phyloP scores from a whole-genome alignment of 495 filamentous ascomycete genomes.

The Xylaria telfairii region DNA sequence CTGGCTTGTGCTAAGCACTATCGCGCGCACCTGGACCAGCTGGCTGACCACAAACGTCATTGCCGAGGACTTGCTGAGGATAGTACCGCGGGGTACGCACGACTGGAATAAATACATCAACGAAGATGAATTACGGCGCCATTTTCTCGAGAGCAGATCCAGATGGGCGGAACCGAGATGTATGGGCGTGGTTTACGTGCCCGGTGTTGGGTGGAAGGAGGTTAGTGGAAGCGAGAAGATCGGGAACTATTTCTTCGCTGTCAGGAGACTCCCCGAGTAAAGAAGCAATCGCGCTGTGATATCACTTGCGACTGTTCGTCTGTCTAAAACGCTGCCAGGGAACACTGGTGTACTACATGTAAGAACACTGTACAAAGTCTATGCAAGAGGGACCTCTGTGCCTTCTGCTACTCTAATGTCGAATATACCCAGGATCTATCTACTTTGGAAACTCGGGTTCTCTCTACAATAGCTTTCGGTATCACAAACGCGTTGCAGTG shows the following conservation, averaged over 20 bases:
- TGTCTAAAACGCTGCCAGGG: neutral
- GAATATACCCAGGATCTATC: slow-evolving; percentile 9
- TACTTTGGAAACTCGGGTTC: neutral
- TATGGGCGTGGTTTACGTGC: slow-evolving; percentile 91
- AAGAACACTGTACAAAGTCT: slow-evolving; percentile 4
- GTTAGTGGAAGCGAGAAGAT: slow-evolving; percentile 80
- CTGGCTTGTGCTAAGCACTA: slow-evolving; percentile 90
- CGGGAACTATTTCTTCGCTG: slow-evolving; percentile 97
- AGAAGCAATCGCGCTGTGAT: neutral
- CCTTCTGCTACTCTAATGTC: neutral
- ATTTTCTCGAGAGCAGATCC: slow-evolving; percentile 53
- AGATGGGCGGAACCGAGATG: slow-evolving; percentile 61
- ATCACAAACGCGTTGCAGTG: neutral
- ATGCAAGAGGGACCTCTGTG: neutral
- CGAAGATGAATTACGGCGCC: slow-evolving; percentile 74
- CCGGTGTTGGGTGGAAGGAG: slow-evolving; percentile 89
- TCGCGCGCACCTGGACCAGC: slow-evolving; percentile 82
- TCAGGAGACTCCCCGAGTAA: slow-evolving; percentile 58
- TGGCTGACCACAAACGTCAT: slow-evolving; percentile 92
- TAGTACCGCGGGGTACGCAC: slow-evolving; percentile 92
- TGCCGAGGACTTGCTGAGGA: slow-evolving; percentile 84
- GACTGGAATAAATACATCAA: slow-evolving; percentile 97
- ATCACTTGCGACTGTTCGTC: neutral
- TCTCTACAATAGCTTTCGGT: neutral
- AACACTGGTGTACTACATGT: neutral